A percentile compares a stretch with the other conserved stretches of the same genome.
phyloP scores from a whole-genome alignment of 495 filamentous ascomycete genomes.

The Annulohypoxylon nitens region DNA sequence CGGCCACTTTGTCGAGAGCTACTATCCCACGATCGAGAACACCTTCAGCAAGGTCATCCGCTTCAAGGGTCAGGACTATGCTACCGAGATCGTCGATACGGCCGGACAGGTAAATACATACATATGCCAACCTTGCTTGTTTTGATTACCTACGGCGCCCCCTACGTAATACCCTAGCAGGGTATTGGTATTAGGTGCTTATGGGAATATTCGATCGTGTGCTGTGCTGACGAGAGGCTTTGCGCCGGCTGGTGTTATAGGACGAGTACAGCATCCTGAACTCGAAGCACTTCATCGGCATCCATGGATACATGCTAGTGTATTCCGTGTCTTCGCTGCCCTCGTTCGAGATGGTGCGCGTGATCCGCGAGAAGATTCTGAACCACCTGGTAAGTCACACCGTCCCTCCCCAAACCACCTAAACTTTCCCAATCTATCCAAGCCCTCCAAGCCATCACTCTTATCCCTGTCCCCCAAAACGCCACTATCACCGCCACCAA shows the following conservation, averaged over 20 bases:
- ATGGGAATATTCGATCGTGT: background rate
- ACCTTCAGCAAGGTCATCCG: conserved; percentile 96
- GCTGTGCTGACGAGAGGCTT: conserved; percentile 20
- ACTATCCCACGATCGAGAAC: conserved; percentile 99
- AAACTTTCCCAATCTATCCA: too few relatives aligned
- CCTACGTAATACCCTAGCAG: background rate
- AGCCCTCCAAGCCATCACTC: background rate
- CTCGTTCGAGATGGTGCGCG: conserved; percentile 95
- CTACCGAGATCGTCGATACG: conserved; percentile 98
- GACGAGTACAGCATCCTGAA: conserved; percentile 99
- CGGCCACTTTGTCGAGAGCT: conserved; percentile 97
- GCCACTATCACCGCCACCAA: conserved; percentile 11
- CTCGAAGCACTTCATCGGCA: conserved; percentile 98
- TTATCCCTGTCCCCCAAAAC: background rate
- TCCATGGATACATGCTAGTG: conserved; percentile 98
- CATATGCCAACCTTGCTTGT: background rate
- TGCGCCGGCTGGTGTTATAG: conserved; percentile 59
- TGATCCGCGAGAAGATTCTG: conserved; percentile 96
- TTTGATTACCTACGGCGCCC: background rate
- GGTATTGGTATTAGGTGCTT: background rate
- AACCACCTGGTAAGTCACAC: conserved; percentile 83
- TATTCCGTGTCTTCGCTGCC: conserved; percentile 94
- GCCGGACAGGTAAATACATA: conserved; percentile 84
- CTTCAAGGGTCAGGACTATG: conserved; percentile 90
- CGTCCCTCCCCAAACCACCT: background rate